phyloP scores from a whole-genome alignment of 192 early-diverging fungal genomes.

The Dimargaris verticillata region DNA sequence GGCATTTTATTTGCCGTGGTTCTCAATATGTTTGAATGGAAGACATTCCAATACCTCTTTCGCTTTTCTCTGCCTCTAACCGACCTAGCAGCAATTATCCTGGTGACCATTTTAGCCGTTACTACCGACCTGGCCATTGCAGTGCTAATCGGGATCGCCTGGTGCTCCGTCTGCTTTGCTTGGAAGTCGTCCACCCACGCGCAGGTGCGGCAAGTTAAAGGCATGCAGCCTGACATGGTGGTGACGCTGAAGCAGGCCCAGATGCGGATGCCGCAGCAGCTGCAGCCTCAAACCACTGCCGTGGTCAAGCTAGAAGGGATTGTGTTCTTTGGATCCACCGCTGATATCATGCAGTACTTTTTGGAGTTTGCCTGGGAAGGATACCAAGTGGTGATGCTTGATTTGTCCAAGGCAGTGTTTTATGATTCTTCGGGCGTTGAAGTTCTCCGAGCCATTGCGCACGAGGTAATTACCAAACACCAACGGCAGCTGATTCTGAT shows the following conservation, averaged over 20 bases:
- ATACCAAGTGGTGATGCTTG: not conserved
- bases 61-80: not conserved
- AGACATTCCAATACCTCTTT: not conserved
- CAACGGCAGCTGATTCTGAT: too few relatives aligned
- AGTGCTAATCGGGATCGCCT: not conserved
- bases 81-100: not conserved
- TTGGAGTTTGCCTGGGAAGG: too few relatives aligned
- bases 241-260: too few relatives aligned
- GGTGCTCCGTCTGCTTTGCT: not conserved
- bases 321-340: not conserved
- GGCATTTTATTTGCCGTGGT: not conserved
- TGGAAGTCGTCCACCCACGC: not conserved
- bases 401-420: not conserved
- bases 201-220: too few relatives aligned
- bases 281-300: not conserved
- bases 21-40: not conserved
- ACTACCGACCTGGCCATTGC: not conserved
- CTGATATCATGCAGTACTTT: not conserved
- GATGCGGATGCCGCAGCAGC: not conserved
- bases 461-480: too few relatives aligned
- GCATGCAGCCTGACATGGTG: too few relatives aligned
- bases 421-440: conserved; percentile 1
- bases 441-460: not conserved
- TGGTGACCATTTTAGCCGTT: not conserved
- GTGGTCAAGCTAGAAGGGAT: not conserved